Base-by-base conservation (phyloP, 2,329 filamentous ascomycete species). In the Fusarium phyllophilum region DNA sequence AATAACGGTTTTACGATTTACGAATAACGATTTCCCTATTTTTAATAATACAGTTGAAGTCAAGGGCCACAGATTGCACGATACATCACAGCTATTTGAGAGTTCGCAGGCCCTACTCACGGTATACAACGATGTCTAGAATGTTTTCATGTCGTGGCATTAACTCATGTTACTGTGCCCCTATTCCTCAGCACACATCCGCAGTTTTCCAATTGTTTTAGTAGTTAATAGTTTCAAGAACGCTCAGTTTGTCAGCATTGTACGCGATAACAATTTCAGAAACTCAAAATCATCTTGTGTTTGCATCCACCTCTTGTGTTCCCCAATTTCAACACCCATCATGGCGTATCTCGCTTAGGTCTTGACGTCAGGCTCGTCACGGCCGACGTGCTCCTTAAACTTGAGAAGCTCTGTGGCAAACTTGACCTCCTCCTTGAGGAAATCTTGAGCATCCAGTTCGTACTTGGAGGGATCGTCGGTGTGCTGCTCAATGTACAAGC, bases 401-500 rank as follows among this genome's bases (percentile, higher is more conserved):
- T 96, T 95, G 81, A 99, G 88, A 68, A 99, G 87, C 62, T 92
- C 90, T 6, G 94, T 93, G 29, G 96, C 94, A 77, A 97, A 90
- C 81, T 92, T 89, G 79, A 99, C 94, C 81, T 97, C 94, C 66
- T 94, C 93, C 87, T 94, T 93, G 78, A 99, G 89, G 87, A 97
- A 99, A 66, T 96, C 95, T 85, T 99, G 96, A 20, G 95, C 95
- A 82, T 97, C 94, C 79, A 93, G 83, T 66, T 87, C 89, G 81
- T 96, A 97, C 68, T 91, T 95, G 71, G 89, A 91, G 71, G 91
- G 87, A 80, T 98, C 94, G 74, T 86, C 89, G 83, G 94, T 95
- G 87, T 98, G 94, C 88, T 96, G 96, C 90, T 99, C 96, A 77
- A 99, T 92, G 85, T 99, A 99, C 76, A 99, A 88, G 73, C 96